phyloP scores from a whole-genome alignment of 768 basidiomycete genomes.

The Phlegmacium glaucopus region DNA sequence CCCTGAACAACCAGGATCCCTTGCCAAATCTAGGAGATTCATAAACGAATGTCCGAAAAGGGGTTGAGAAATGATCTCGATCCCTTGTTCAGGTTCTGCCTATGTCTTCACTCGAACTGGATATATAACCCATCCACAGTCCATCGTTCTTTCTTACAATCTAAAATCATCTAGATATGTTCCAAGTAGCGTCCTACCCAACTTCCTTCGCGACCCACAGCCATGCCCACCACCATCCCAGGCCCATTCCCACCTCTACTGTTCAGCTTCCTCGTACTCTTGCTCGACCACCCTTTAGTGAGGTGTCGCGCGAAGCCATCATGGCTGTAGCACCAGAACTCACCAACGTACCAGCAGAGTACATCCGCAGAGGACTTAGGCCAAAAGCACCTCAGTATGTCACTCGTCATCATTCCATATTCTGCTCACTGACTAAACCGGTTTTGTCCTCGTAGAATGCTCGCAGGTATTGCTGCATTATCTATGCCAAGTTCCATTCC shows the following conservation, averaged over 20 bases:
- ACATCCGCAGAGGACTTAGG: constrained; percentile 61
- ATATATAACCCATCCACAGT: constrained; percentile 34
- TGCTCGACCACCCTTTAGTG: constrained; percentile 54
- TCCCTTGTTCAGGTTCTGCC: constrained; percentile 22
- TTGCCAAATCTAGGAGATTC: constrained; percentile 22
- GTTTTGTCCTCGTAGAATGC: constrained; percentile 39
- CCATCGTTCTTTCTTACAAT: constrained; percentile 28
- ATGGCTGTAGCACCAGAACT: constrained; percentile 67
- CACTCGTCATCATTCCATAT: constrained; percentile 13
- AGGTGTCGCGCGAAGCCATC: constrained; percentile 57
- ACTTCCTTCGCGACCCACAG: constrained; percentile 35
- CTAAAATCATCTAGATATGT: constrained; percentile 30
- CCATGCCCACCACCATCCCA: constrained; percentile 30
- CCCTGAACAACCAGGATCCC: too few relatives aligned
- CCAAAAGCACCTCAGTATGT: constrained; percentile 42
- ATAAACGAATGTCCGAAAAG: constrained; percentile 39
- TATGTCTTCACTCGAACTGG: constrained; percentile 15
- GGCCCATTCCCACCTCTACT: constrained; percentile 29
- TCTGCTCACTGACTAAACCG: constrained; percentile 10
- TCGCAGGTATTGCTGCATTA: constrained; percentile 49
- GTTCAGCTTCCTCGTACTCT: constrained; percentile 69
- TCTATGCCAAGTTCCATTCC: constrained; percentile 64
- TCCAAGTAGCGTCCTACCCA: constrained; percentile 47
- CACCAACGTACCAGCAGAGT: constrained; percentile 60
- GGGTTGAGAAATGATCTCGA: constrained; percentile 30